phyloP scores from a whole-genome alignment of 306 rosid genomes.

The Lablab purpureus region DNA sequence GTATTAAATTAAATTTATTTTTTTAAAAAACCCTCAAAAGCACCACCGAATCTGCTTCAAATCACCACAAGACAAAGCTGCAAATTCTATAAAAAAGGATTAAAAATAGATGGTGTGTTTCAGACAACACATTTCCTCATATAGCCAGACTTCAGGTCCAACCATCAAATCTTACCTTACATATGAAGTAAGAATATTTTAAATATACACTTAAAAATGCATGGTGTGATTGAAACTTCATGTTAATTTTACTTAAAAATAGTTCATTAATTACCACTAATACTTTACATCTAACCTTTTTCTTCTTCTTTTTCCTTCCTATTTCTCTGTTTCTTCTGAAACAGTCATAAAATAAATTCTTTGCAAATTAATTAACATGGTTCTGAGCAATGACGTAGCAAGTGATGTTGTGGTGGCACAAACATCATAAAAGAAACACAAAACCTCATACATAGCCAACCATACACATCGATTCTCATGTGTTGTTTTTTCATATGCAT shows the following conservation, averaged over 20 bases:
- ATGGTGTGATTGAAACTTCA: too few species aligned
- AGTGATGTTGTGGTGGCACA: not conserved
- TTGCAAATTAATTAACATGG: not conserved
- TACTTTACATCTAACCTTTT: too few species aligned
- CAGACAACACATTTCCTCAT: conserved; percentile 49
- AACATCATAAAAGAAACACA: conserved; percentile 26
- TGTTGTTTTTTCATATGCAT: conserved; percentile 25
- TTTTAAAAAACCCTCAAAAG: conserved; percentile 48
- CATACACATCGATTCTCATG: conserved; percentile 35
- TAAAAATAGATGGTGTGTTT: not conserved
- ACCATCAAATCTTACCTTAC: conserved; percentile 39
- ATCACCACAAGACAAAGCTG: conserved; percentile 34
- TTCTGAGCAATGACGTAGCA: not conserved
- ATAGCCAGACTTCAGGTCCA: conserved; percentile 44
- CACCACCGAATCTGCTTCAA: conserved; percentile 40
- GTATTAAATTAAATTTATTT: too few species aligned
- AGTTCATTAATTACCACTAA: too few species aligned
- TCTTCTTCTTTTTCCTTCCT: not conserved
- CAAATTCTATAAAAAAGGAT: not conserved
- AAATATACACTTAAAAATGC: too few species aligned
- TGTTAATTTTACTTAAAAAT: too few species aligned
- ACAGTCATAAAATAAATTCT: not conserved
- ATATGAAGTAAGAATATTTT: conserved; percentile 41
- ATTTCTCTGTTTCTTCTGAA: not conserved
- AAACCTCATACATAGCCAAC: not conserved